These are phyloP conservation scores for Lactarius sanguifluus DNA, from an alignment of 768 basidiomycete genomes.

Conservation along the genomic window DNA sequence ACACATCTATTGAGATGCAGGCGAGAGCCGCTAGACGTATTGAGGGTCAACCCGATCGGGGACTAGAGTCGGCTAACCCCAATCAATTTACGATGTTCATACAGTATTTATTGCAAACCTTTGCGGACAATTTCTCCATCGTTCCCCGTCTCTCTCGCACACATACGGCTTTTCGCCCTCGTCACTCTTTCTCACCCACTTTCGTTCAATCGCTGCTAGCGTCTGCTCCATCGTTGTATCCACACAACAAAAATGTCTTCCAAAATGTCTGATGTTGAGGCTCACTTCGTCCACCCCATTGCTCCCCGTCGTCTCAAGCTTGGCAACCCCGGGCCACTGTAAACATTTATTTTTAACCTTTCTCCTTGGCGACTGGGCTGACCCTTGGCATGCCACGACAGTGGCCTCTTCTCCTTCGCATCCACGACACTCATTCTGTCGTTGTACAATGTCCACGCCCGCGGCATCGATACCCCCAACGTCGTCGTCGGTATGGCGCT, in stretches of 20 bases:
- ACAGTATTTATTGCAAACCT: not conserved
- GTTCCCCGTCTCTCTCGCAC: not conserved
- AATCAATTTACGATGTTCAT: not conserved
- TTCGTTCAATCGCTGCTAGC: not conserved
- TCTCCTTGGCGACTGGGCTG: slow-evolving; percentile 59
- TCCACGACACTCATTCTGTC: slow-evolving; percentile 82
- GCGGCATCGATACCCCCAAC: slow-evolving; percentile 58
- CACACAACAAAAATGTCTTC: slow-evolving; percentile 14
- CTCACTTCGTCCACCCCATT: not conserved
- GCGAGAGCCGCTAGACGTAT: not conserved
- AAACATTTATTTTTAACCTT: slow-evolving; percentile 45
- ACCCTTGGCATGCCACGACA: slow-evolving; percentile 54
- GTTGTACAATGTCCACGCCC: slow-evolving; percentile 64
- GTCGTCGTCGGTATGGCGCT: slow-evolving; percentile 85
- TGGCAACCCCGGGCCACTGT: slow-evolving; percentile 57
- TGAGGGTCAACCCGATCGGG: not conserved
- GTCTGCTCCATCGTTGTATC: not conserved
- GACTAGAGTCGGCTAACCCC: not conserved
- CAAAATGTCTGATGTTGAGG: slow-evolving; percentile 19
- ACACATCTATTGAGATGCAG: not conserved
- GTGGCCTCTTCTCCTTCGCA: slow-evolving; percentile 81
- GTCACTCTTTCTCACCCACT: not conserved
- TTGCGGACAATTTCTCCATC: not conserved
- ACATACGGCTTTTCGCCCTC: not conserved
- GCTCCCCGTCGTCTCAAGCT: slow-evolving; percentile 3